Evolutionary conservation across 805 yeast genomes (phyloP).

Genomic region (Starmera quercuum): DNA sequence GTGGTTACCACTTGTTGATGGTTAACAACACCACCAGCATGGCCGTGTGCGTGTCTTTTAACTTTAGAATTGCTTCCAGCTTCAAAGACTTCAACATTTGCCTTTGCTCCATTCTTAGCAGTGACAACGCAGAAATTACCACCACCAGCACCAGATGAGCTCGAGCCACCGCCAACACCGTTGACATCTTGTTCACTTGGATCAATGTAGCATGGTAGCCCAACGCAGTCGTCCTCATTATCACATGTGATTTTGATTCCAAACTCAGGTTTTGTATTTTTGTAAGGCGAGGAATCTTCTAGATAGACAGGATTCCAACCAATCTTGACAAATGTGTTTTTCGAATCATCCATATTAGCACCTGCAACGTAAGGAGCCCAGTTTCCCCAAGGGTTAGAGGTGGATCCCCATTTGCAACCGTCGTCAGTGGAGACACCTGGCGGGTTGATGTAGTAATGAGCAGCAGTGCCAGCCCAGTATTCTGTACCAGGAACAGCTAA

Average conservation of each 20-base stretch:
- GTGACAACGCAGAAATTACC: conserved; percentile 84
- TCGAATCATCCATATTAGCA: conserved; percentile 65
- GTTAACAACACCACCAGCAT: conserved; percentile 1
- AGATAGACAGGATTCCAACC: conserved; percentile 89
- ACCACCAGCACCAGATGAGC: conserved; percentile 49
- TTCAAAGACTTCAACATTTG: conserved; percentile 65
- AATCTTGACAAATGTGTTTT: conserved; percentile 72
- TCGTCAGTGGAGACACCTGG: conserved; percentile 74
- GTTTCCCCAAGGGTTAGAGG: conserved; percentile 65
- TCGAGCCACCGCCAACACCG: conserved; percentile 34
- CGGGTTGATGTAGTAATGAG: conserved; percentile 78
- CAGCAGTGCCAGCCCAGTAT: conserved; percentile 81
- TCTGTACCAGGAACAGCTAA: conserved; percentile 82
- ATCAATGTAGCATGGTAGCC: conserved; percentile 77
- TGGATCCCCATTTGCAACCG: conserved; percentile 81
- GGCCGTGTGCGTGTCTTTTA: conserved; percentile 9
- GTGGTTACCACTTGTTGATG: conserved; percentile 4
- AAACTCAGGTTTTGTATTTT: conserved; percentile 47
- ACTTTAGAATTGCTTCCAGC: conserved; percentile 3
- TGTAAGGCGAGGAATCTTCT: conserved; percentile 49
- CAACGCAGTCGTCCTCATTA: conserved; percentile 59
- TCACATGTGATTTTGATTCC: conserved; percentile 74
- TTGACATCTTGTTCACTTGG: conserved; percentile 59
- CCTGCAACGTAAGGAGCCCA: conserved; percentile 96
- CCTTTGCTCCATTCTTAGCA: conserved; percentile 54